A percentile compares a stretch with the other conserved stretches of the same genome.
Evolutionary conservation across 2,329 filamentous ascomycete genomes (phyloP).

Genomic region (Ophiostoma piceae): DNA sequence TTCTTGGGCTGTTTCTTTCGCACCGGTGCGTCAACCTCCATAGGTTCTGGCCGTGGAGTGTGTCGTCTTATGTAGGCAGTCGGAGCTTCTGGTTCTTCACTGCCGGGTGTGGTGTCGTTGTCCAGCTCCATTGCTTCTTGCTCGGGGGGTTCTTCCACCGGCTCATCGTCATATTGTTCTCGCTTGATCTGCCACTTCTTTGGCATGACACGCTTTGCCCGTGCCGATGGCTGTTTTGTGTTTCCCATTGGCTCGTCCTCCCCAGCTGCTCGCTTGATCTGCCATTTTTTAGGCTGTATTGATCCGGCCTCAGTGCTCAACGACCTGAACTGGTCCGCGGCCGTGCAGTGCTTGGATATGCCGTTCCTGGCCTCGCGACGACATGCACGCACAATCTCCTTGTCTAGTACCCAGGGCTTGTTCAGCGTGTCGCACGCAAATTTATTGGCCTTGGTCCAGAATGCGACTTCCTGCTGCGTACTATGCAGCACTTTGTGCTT

Average conservation of each 20-base stretch:
- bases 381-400: slow-evolving; percentile 46
- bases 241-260: background rate
- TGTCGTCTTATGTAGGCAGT: background rate
- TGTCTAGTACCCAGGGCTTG: slow-evolving; percentile 51
- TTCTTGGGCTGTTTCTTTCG: background rate
- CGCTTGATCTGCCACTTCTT: background rate
- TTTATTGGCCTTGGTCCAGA: slow-evolving; percentile 52
- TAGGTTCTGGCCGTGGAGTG: background rate
- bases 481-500: slow-evolving; percentile 45
- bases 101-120: background rate
- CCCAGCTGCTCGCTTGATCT: background rate
- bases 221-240: background rate
- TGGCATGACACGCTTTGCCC: too few species aligned
- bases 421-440: slow-evolving; percentile 49
- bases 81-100: background rate
- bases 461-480: slow-evolving; percentile 53
- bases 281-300: background rate
- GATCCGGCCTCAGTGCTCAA: background rate
- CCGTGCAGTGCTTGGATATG: background rate
- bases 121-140: background rate
- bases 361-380: slow-evolving; percentile 41
- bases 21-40: background rate
- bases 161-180: background rate
- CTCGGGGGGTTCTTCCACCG: too few species aligned
- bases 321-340: background rate